Evolutionary conservation across 108 stramenopile species (phyloP).

Genomic region (Cyclotella sp.): DNA sequence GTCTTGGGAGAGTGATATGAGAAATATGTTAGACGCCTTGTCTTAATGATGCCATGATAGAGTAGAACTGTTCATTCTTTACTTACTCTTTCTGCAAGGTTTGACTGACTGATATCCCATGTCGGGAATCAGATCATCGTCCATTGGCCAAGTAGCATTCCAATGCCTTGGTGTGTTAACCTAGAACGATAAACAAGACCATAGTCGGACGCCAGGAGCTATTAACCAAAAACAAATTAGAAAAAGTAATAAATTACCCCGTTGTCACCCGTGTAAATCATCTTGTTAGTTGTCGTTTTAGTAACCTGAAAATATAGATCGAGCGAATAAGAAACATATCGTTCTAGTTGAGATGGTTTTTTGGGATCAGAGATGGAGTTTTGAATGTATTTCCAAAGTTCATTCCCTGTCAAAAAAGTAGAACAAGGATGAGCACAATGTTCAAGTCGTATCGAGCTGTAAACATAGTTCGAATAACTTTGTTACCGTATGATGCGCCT

Average conservation of each 20-base stretch:
- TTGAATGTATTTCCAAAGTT: neutral
- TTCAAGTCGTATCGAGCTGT: too few relatives aligned
- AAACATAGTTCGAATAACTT: too few relatives aligned
- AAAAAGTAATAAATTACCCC: neutral
- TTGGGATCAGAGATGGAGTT: neutral
- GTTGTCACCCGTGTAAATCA: neutral
- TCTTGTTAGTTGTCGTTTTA: neutral
- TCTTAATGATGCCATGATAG: too few relatives aligned
- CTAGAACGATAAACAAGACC: neutral
- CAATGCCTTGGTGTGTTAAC: conserved; percentile 7
- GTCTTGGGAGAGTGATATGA: neutral
- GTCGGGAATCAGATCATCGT: neutral
- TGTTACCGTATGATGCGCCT: neutral
- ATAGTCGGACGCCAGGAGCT: neutral
- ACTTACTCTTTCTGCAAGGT: neutral
- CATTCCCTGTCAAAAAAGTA: neutral
- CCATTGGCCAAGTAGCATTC: conserved; percentile 1
- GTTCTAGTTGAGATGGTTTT: neutral
- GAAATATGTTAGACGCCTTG: too few relatives aligned
- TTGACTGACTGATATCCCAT: neutral
- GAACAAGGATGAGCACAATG: too few relatives aligned
- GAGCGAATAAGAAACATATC: neutral
- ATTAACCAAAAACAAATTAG: neutral
- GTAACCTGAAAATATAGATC: neutral
- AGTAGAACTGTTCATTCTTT: too few relatives aligned